These are phyloP conservation scores for Candida endomychidarum DNA, from an alignment of 805 yeast genomes.

Conservation along the genomic window DNA sequence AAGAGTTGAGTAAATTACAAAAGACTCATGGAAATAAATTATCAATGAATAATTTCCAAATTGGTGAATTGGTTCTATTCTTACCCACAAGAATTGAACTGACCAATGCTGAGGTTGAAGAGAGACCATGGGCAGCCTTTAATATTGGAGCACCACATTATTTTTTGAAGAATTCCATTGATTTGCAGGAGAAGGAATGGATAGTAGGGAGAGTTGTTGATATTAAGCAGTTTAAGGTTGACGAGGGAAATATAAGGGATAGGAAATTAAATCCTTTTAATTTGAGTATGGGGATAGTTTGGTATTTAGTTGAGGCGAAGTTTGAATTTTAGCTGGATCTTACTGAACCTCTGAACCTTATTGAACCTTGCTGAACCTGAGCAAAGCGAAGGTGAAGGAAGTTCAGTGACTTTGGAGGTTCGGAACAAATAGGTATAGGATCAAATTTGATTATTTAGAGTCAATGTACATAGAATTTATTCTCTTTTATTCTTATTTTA, in stretches of 20 bases:
- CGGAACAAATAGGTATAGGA: too few species aligned
- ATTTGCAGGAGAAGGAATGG: constrained; percentile 62
- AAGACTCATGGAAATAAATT: constrained; percentile 50
- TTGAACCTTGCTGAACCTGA: too few species aligned
- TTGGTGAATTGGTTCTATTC: constrained; percentile 79
- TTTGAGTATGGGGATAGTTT: constrained; percentile 57
- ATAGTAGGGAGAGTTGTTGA: constrained; percentile 66
- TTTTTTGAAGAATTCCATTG: constrained; percentile 47
- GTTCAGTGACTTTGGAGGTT: too few species aligned
- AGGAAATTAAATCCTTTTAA: constrained; percentile 59
- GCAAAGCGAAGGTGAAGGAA: too few species aligned
- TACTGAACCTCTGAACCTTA: neutral
- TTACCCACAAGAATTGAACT: constrained; percentile 64
- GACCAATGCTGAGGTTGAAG: neutral
- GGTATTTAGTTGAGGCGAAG: constrained; percentile 63
- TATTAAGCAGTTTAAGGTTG: constrained; percentile 57
- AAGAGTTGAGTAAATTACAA: constrained; percentile 42
- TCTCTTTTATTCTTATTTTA: too few species aligned
- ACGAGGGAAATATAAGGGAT: constrained; percentile 38
- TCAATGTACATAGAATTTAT: too few species aligned
- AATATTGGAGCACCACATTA: constrained; percentile 86
- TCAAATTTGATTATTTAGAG: too few species aligned
- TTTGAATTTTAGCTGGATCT: constrained; percentile 25
- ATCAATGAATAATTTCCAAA: constrained; percentile 63
- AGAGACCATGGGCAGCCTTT: constrained; percentile 94